Conservation (phyloP, 2,329 filamentous ascomycete genomes). For the Celoporthe dispersa region DNA sequence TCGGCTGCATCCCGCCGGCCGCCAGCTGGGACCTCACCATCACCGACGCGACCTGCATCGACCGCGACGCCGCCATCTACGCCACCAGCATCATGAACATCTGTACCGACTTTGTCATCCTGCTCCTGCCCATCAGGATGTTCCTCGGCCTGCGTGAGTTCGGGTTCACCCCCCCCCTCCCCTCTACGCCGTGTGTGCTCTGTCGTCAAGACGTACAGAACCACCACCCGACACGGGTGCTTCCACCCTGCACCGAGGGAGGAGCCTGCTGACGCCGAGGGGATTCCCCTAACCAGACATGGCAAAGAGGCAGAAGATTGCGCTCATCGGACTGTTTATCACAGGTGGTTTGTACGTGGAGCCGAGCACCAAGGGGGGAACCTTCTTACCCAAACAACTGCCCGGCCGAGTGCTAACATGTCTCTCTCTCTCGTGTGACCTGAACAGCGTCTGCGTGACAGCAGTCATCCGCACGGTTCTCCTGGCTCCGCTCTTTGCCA, state of each 20-base stretch:
- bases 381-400: too few relatives aligned
- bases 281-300: not conserved
- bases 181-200: too few relatives aligned
- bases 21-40: not conserved
- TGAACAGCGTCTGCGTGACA: not conserved
- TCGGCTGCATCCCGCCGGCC: not conserved
- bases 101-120: slow-evolving; percentile 2
- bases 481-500: not conserved
- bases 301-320: not conserved
- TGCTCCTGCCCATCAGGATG: not conserved
- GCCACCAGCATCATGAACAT: slow-evolving; percentile 4
- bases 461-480: not conserved
- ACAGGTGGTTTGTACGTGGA: not conserved
- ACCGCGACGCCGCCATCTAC: slow-evolving; percentile 4
- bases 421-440: too few relatives aligned
- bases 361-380: too few relatives aligned
- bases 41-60: slow-evolving; percentile 3
- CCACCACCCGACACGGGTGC: too few relatives aligned
- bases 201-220: too few relatives aligned
- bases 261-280: not conserved
- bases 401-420: too few relatives aligned
- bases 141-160: not conserved
- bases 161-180: too few relatives aligned
- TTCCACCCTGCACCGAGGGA: not conserved
- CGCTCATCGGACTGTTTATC: not conserved